Evolutionary conservation across 352 stramenopile species (phyloP), one percentile per base, ranked within the genome.

Genomic region (Phytopythium aichiense): DNA sequence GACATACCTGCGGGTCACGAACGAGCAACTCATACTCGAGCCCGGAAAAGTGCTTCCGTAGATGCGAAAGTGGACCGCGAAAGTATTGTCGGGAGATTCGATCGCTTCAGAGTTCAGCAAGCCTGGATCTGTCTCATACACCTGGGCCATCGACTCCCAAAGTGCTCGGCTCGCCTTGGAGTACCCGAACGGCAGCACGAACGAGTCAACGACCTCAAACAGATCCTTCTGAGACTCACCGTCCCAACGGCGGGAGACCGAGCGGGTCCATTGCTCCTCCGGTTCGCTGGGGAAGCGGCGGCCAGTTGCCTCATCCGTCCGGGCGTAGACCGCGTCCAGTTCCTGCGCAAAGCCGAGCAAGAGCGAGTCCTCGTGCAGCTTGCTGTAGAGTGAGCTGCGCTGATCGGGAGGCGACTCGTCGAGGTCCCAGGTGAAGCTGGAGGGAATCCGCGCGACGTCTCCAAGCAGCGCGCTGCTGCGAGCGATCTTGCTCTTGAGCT

Each of bases 1-100:
- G 3, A 79, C 61, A 56, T 78, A 88, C 13, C 71, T 68, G 12
- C 78, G 74, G 6, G 78, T 53, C n/a, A 87, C 71, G 25, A 60
- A 60, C 8, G 23, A 68, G 35, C 5, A 61, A 60, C 51, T 70
- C 65, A 52, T 68, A 40, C 9, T 71, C 0, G 35, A 56, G 22
- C 62, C 48, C 1, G 63, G 63, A 49, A 62, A 65, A 25, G 42
- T 42, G 12, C 46, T 59, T 49, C 46, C 69, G 30, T 63, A 64
- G 9, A 74, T 31, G 16, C 68, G 66, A 15, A 68, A 72, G 30
- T 74, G 75, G 11, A 74, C 52, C 0, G 71, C 71, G 1, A 74
- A 65, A 0, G 58, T 76, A 15, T 70, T 67, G 4, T 67, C 66
- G 0, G 65, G 60, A 15, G 8, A 16, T 15, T 20, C 71, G 60